phyloP scores from a whole-genome alignment of 2,329 filamentous ascomycete species.

The Emericellopsis atlantica region DNA sequence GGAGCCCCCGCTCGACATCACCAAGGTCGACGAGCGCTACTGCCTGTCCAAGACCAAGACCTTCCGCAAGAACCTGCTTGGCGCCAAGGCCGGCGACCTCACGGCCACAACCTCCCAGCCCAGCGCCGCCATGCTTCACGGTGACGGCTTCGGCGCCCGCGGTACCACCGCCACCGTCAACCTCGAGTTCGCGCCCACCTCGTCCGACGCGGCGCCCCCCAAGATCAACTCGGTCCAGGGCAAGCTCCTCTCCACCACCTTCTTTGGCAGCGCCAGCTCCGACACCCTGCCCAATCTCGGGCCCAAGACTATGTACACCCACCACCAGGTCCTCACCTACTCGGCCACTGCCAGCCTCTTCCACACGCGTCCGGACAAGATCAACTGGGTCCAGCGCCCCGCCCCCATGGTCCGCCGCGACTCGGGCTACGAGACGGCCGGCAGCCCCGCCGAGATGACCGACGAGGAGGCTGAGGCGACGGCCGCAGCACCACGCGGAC shows the following conservation, averaged over 20 bases:
- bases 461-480: slow-evolving; percentile 16
- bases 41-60: slow-evolving; percentile 36
- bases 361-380: slow-evolving; percentile 17
- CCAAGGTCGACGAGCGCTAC: slow-evolving; percentile 34
- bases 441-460: slow-evolving; percentile 13
- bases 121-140: slow-evolving; percentile 32
- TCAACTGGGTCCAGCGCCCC: slow-evolving; percentile 27
- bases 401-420: slow-evolving; percentile 27
- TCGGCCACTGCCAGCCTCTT: slow-evolving; percentile 28
- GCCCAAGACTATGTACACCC: slow-evolving; percentile 23
- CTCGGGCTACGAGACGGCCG: slow-evolving; percentile 36
- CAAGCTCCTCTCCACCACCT: slow-evolving; percentile 40
- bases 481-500: too few species aligned
- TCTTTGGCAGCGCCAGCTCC: slow-evolving; percentile 33
- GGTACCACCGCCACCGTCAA: slow-evolving; percentile 29
- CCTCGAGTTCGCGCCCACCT: slow-evolving; percentile 33
- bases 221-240: slow-evolving; percentile 33
- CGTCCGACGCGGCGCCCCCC: slow-evolving; percentile 29
- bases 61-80: slow-evolving; percentile 38
- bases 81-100: slow-evolving; percentile 35
- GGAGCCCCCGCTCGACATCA: slow-evolving; percentile 37
- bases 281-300: slow-evolving; percentile 36
- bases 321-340: slow-evolving; percentile 32
- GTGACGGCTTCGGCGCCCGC: slow-evolving; percentile 31
- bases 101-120: slow-evolving; percentile 33